Evolutionary conservation across 257 asterid species (phyloP).

Genomic region (Linaria vulgaris): DNA sequence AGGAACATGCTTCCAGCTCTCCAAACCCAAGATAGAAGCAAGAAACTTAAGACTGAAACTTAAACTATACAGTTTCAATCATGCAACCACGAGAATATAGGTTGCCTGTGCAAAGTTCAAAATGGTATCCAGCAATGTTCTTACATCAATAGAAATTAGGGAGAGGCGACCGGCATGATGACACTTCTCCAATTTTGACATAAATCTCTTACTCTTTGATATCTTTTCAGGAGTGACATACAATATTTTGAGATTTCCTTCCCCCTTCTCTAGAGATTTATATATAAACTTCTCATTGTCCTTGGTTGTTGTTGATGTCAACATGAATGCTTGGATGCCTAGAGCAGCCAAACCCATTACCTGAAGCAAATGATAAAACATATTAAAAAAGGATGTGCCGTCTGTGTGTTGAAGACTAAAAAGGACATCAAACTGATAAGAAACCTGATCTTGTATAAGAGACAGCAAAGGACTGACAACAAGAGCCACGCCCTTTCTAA

Average conservation of each 20-base stretch:
- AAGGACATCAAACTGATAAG: not conserved
- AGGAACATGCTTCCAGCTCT: not conserved
- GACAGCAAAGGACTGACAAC: constrained; percentile 95
- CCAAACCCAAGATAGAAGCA: constrained; percentile 1
- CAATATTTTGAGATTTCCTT: constrained; percentile 72
- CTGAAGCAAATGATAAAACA: constrained; percentile 43
- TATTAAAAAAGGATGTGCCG: constrained; percentile 11
- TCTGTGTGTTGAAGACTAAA: constrained; percentile 2
- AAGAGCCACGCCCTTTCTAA: constrained; percentile 77
- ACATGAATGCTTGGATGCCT: constrained; percentile 82
- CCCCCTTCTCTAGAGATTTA: constrained; percentile 90
- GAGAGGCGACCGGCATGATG: constrained; percentile 93
- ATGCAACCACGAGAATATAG: constrained; percentile 13
- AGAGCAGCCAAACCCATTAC: constrained; percentile 94
- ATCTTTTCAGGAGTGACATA: constrained; percentile 97
- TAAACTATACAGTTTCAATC: not conserved
- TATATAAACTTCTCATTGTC: constrained; percentile 88
- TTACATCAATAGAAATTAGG: constrained; percentile 88
- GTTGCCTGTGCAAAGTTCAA: not conserved
- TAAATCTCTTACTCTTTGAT: constrained; percentile 95
- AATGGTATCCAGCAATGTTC: constrained; percentile 30
- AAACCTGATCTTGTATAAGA: constrained; percentile 96
- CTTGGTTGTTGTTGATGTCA: constrained; percentile 79
- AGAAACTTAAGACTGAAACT: not conserved
- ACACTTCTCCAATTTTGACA: constrained; percentile 96